Evolutionary conservation across 108 stramenopile genomes (phyloP).

Genomic region (Heterococcus sp.): DNA sequence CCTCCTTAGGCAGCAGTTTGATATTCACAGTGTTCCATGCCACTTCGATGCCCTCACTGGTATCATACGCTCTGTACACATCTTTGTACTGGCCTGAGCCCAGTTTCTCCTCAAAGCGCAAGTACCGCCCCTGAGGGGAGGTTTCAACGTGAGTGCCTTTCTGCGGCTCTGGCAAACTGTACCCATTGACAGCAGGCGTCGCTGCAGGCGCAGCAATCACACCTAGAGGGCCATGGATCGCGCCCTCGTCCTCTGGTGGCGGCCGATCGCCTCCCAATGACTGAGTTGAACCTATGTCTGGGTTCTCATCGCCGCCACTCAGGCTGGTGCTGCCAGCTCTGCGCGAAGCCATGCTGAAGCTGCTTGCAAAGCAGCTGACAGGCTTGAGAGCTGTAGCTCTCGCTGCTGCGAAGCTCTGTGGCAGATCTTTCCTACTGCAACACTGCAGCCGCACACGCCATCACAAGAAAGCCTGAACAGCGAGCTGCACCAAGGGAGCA

Average conservation of each 20-base stretch:
- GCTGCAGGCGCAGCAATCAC: too few relatives aligned
- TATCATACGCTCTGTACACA: slow-evolving; percentile 89
- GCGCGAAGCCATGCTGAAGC: neutral
- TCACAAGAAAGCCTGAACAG: too few relatives aligned
- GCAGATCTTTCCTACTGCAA: neutral
- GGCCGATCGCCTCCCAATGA: too few relatives aligned
- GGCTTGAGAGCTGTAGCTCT: neutral
- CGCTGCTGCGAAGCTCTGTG: neutral
- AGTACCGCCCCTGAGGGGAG: slow-evolving; percentile 71
- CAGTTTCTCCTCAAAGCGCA: slow-evolving; percentile 88
- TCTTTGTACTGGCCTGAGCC: slow-evolving; percentile 92
- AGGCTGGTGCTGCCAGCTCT: neutral
- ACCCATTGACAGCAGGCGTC: too few relatives aligned
- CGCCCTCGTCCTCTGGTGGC: too few relatives aligned
- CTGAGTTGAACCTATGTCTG: too few relatives aligned
- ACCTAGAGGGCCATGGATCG: too few relatives aligned
- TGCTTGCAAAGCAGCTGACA: neutral
- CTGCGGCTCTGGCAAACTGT: neutral
- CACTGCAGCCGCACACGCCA: too few relatives aligned
- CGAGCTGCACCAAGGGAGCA: too few relatives aligned
- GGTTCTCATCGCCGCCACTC: neutral
- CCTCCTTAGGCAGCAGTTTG: slow-evolving; percentile 69
- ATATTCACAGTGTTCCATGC: slow-evolving; percentile 92
- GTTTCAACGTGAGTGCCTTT: slow-evolving; percentile 20
- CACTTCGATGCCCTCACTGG: slow-evolving; percentile 87